phyloP scores from a whole-genome alignment of 2,329 filamentous ascomycete genomes.

The Pseudogymnoascus sp. region DNA sequence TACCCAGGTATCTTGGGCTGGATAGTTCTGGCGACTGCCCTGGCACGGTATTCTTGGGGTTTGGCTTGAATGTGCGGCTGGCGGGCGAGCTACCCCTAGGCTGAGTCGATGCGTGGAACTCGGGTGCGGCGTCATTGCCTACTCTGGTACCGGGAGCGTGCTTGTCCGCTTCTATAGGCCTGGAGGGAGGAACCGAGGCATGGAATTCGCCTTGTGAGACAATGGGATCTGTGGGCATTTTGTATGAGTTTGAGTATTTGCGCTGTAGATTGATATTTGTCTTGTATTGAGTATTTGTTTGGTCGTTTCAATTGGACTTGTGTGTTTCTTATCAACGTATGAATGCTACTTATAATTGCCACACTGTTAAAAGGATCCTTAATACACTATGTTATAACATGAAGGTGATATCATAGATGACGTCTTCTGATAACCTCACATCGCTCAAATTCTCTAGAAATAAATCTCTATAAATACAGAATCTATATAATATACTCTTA shows the following conservation, averaged over 20 bases:
- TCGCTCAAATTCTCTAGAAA: not conserved
- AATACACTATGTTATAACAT: not conserved
- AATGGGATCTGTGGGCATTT: constrained; percentile 39
- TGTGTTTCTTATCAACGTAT: not conserved
- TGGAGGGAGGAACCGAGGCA: constrained; percentile 41
- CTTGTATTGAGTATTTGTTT: not conserved
- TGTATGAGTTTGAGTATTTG: not conserved
- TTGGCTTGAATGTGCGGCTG: not conserved
- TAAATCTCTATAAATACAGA: not conserved
- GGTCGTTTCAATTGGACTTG: not conserved
- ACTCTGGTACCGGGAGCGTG: constrained; percentile 57
- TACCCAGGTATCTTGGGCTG: not conserved
- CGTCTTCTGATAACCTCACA: not conserved
- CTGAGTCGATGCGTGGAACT: constrained; percentile 56
- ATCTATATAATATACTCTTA: not conserved
- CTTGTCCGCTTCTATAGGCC: constrained; percentile 45
- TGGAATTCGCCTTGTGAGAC: constrained; percentile 50
- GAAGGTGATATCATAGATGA: not conserved
- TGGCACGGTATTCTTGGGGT: not conserved
- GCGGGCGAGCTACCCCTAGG: constrained; percentile 57
- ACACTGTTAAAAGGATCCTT: not conserved
- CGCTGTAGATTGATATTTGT: not conserved
- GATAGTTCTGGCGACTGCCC: not conserved
- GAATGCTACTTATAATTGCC: not conserved
- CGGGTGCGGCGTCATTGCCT: constrained; percentile 51